Conservation (phyloP, 1,139 yeast species). For the Pichia sorboxylosa region DNA sequence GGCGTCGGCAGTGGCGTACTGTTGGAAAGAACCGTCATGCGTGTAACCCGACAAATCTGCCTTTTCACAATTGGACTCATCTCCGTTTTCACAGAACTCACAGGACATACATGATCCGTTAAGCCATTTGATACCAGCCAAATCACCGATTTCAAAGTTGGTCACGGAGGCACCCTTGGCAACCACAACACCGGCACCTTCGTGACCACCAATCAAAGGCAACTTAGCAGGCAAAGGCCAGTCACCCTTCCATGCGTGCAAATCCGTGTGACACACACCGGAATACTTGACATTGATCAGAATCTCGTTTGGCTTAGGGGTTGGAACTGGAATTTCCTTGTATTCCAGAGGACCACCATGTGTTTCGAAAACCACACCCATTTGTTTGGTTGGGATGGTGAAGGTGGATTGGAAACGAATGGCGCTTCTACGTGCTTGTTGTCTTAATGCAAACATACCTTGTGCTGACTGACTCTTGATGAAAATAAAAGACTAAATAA, state of each 20-base stretch:
- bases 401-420: conserved; percentile 14
- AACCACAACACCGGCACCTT: conserved; percentile 78
- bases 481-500: neutral
- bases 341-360: conserved; percentile 54
- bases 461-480: neutral
- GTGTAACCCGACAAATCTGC: conserved; percentile 72
- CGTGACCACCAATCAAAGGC: conserved; percentile 76
- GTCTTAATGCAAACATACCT: conserved; percentile 14
- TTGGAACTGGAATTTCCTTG: conserved; percentile 57
- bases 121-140: conserved; percentile 65
- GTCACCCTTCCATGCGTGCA: conserved; percentile 72
- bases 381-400: conserved; percentile 51
- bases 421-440: conserved; percentile 8
- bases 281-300: conserved; percentile 58
- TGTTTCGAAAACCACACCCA: conserved; percentile 60
- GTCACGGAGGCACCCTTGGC: conserved; percentile 57
- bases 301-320: conserved; percentile 53
- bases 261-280: conserved; percentile 69
- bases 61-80: conserved; percentile 57
- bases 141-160: conserved; percentile 65
- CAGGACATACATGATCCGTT: conserved; percentile 66
- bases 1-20: conserved; percentile 78
- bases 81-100: conserved; percentile 57
- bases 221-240: conserved; percentile 59
- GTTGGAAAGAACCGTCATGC: conserved; percentile 77